Conservation (phyloP, 202 grass and related monocot genomes). For the Tripidium arundinaceum region DNA sequence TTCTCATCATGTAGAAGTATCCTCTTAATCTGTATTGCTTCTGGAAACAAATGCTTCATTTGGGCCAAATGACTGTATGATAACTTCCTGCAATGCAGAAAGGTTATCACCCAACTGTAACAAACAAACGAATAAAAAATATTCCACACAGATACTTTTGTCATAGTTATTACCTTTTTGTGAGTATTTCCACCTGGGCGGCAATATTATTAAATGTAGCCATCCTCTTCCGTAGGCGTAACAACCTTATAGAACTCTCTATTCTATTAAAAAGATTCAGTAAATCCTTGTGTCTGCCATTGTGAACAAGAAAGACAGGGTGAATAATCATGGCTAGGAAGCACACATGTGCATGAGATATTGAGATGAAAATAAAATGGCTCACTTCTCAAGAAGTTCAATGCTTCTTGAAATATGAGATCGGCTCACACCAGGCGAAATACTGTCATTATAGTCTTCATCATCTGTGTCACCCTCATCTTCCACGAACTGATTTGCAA, state of each 20-base stretch:
- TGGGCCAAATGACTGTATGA: constrained; percentile 66
- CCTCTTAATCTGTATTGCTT: constrained; percentile 79
- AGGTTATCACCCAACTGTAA: constrained; percentile 8
- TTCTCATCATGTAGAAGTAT: constrained; percentile 76
- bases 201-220: constrained; percentile 72
- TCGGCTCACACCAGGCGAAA: constrained; percentile 10
- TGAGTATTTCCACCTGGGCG: constrained; percentile 73
- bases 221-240: constrained; percentile 61
- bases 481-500: constrained; percentile 13
- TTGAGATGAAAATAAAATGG: constrained; percentile 16
- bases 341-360: neutral
- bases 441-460: constrained; percentile 15
- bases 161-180: constrained; percentile 58
- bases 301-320: constrained; percentile 30
- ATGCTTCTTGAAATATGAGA: constrained; percentile 20
- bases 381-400: constrained; percentile 75
- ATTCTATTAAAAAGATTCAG: constrained; percentile 69
- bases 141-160: neutral
- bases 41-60: constrained; percentile 86
- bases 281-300: constrained; percentile 55
- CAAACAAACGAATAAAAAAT: neutral
- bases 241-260: constrained; percentile 86
- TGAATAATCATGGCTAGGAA: constrained; percentile 23
- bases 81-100: constrained; percentile 58
- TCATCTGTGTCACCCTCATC: constrained; percentile 24